Evolutionary conservation across 1,284 basidiomycete genomes (phyloP), one percentile per base, ranked within the genome.

Genomic region (Macrocystidia cucumis): DNA sequence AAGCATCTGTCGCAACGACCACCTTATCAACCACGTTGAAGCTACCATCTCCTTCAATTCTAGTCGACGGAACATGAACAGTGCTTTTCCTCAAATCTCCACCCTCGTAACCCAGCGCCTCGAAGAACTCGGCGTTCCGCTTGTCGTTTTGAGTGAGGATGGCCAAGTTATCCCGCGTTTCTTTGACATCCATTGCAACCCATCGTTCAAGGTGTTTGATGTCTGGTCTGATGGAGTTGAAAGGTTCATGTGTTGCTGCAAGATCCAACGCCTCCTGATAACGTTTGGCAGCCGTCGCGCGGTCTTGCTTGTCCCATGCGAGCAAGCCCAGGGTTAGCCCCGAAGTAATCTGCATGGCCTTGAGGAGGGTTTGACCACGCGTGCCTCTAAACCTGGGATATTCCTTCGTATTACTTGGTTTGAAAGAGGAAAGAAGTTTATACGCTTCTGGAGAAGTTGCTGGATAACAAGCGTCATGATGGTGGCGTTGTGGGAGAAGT

Each of bases 221-320:
- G 1, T 37, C 40, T 3, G 41, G 44, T 6, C 41, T 23, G 6
- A 40, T 20, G 5, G 24, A 9, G 18, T 42, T 40, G 31, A 53
- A 56, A 3, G 46, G 34, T 5, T 44, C 29, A 24, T 55, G 41
- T 2, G 50, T 51, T 6, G 41, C 45, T 12, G 51, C 56, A 9
- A 57, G 39, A 29, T 56, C 55, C 5, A 59, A 33, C 4, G 47
- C 54, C 34, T 56, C 55, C n/a, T 49, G 44, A 37, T 60, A 59
- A 3, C 56, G 46, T 40, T 57, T 60, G 12, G 56, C 49, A 31
- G 56, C 49, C 2, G 55, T 57, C 3, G 54, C 39, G 5, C 56
- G 52, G 34, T 60, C 56, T 11, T 45, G 38, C 18, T 47, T 47
- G 29, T 54, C 50, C 55, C 56, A 60, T 9, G 56, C 56, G 9